Evolutionary conservation across 2,329 filamentous ascomycete genomes (phyloP), one percentile per base, ranked within the genome.

Genomic region (Aspergillus sp.): DNA sequence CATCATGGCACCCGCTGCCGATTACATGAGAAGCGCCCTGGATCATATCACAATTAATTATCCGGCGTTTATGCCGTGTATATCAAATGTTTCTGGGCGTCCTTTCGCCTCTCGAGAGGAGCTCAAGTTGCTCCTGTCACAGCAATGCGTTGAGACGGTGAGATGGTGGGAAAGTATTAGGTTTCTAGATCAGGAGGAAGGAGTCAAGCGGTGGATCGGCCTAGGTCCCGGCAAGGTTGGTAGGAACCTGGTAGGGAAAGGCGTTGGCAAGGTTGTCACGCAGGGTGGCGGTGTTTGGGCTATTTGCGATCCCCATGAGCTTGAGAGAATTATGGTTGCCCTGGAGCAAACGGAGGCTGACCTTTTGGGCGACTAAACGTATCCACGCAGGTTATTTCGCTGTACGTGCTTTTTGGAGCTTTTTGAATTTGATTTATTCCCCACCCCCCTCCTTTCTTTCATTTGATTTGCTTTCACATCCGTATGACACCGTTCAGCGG

Each of bases 211-310:
- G 57, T 97, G 94, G 90, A 85, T 98, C 53, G 94, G 94, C 49
- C 91, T 98, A 63, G 94, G 94, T 0, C 94, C 94, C 0, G 94
- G 94, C 5, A 96, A 96, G 74, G 94, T 98, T 2, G 94, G 94
- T 0, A 84, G 93, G 58, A 97, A 97, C 73, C 81, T 98, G 7
- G 93, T 98, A 1, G 92, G 93, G 12, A 97, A 97, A 77, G 94
- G 97, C 77, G 93, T 97, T 3, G 93, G 92, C 10, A 86, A 89
- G 69, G 91, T 95, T 57, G 80, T 85, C 16, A 85, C 94, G 52
- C 96, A 94, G 73, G 92, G 92, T 1, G 93, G 92, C 52, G 94
- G 94, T 2, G 93, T 97, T 0, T 96, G 93, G 92, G 92, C 90
- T 4, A 90, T 97, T 56, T 93, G 87, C 10, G 89, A 92, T 72